Base-by-base conservation (phyloP, 2,329 filamentous ascomycete species). In the Fusarium sulawesiense region DNA sequence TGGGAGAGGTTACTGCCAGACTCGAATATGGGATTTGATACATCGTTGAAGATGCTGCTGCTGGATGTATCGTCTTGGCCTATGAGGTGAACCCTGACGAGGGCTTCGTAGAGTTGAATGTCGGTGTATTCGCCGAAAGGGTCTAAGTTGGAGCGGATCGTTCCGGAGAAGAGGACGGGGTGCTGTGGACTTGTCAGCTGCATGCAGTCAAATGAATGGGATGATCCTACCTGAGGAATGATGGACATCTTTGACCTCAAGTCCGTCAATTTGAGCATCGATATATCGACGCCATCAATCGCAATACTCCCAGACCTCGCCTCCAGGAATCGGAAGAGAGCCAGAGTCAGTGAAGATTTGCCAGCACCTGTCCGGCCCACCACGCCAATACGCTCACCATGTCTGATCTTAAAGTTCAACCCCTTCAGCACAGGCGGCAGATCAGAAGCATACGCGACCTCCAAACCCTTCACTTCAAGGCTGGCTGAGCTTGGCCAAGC, bases 101-200 rank as follows among this genome's bases (percentile, higher is more conserved):
- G 37, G 4, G 23, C 56, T 21, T 51, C 20, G 3, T 44, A 53
- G 13, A 60, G 37, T 6, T 45, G 32, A 1, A n/a, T 30, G 3
- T 62, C 56, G 5, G 45, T 60, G 23, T 62, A 32, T n/a, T 32
- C 42, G 2, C 45, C 21, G 16, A 51, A 60, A 4, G 56, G 56
- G 75, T 95, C 92, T 7, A 95, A 84, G 73, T 94, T 95, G 32
- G 85, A 88, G 30, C 92, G 86, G 14, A 95, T 82, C 0, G 92
- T 93, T 18, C 93, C 93, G 1, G 89, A 92, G 79, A 95, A 94
- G 7, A 95, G 84, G 0, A 94, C 91, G 0, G 92, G 92, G n/a
- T 72, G 94, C 92, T 85, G 90, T 1, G 5, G 18, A 25, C 6
- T 25, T 20, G 18, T 51, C 12, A 51, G 23, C 7, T 20, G 3